Evolutionary conservation across 2,329 filamentous ascomycete species (phyloP).

Genomic region (Sclerotinia glacialis): DNA sequence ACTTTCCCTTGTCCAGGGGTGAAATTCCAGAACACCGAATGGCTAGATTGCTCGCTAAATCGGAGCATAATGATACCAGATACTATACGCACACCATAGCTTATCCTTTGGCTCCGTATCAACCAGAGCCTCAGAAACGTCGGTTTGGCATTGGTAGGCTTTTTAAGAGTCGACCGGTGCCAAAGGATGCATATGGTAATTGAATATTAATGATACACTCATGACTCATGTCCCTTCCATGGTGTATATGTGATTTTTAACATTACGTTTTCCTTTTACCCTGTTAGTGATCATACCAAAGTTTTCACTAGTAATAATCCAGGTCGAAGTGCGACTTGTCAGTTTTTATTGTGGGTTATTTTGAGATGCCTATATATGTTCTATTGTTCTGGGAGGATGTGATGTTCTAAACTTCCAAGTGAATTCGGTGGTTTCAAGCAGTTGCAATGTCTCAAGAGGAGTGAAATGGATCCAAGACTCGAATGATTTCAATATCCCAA

Average conservation of each 20-base stretch:
- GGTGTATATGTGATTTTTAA: neutral
- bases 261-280: no score
- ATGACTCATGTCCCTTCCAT: neutral
- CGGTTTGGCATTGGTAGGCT: neutral
- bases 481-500: no score
- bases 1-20: neutral
- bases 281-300: no score
- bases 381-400: neutral
- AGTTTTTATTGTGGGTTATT: no score
- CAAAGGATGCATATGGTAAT: neutral
- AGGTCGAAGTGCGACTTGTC: no score
- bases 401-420: neutral
- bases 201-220: neutral
- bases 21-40: neutral
- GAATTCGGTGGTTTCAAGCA: no score
- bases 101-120: conserved; percentile 9
- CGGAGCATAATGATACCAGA: neutral
- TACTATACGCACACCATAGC: neutral
- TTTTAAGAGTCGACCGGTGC: neutral
- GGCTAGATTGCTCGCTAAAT: neutral
- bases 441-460: no score
- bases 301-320: no score
- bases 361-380: neutral
- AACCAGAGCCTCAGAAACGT: neutral
- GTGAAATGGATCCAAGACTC: no score